Evolutionary conservation across 306 rosid genomes (phyloP).

Genomic region (Vigna mungo): DNA sequence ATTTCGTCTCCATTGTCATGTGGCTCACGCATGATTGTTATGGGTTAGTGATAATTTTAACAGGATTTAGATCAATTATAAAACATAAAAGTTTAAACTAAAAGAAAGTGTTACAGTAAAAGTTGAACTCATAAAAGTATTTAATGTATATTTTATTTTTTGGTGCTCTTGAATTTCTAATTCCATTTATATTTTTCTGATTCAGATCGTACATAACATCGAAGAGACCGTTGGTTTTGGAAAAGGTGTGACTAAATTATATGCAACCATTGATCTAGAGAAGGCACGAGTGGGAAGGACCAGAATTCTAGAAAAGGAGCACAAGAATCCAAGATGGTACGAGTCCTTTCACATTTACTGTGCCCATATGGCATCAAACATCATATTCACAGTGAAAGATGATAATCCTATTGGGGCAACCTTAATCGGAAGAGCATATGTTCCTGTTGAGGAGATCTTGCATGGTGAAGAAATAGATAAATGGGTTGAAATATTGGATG

Average conservation of each 20-base stretch:
- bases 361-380: conserved; percentile 62
- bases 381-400: conserved; percentile 70
- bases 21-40: too few relatives aligned
- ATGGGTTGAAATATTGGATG: conserved; percentile 64
- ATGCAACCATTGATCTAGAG: conserved; percentile 75
- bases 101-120: too few relatives aligned
- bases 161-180: conserved; percentile 25
- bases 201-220: conserved; percentile 43
- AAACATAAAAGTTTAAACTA: too few relatives aligned
- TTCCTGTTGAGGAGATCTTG: conserved; percentile 57
- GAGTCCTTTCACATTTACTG: conserved; percentile 79
- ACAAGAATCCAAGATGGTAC: conserved; percentile 59
- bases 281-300: conserved; percentile 78
- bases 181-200: conserved; percentile 17
- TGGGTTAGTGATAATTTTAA: too few relatives aligned
- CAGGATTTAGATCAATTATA: too few relatives aligned
- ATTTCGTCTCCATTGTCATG: too few relatives aligned
- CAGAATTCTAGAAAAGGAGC: conserved; percentile 58
- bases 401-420: conserved; percentile 70
- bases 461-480: conserved; percentile 58
- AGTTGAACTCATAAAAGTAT: too few relatives aligned
- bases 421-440: conserved; percentile 73
- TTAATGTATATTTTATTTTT: too few relatives aligned
- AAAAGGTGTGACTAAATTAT: conserved; percentile 60
- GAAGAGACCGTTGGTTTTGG: conserved; percentile 67